Percentiles rank a stretch among this genome's conserved stretches.
phyloP scores from a whole-genome alignment of 805 yeast species.

The Zygosaccharomyces siamensis region DNA sequence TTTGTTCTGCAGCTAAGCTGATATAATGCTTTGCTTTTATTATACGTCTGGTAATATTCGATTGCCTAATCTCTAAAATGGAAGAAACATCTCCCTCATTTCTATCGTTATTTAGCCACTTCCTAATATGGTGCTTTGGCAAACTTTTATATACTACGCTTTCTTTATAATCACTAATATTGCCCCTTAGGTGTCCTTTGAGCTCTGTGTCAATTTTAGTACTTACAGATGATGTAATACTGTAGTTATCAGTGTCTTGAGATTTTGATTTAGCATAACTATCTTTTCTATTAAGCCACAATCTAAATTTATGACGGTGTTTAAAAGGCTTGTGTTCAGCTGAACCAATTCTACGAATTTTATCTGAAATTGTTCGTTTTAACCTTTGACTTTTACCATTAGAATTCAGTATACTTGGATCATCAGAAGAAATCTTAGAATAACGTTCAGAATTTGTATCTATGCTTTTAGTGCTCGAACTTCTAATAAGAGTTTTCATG shows the following conservation, averaged over 20 bases:
- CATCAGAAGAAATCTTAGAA: not conserved
- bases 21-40: constrained; percentile 13
- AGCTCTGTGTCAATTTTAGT: not conserved
- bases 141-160: not conserved
- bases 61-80: constrained; percentile 9
- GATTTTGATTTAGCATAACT: not conserved
- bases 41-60: constrained; percentile 14
- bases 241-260: not conserved
- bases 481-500: not conserved
- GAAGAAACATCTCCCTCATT: constrained; percentile 5
- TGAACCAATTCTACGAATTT: not conserved
- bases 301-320: not conserved
- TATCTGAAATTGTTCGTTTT: not conserved
- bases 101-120: constrained; percentile 8
- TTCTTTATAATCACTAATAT: not conserved
- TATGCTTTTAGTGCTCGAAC: not conserved
- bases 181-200: not conserved
- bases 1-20: constrained; percentile 12
- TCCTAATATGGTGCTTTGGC: constrained; percentile 5
- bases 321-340: not conserved
- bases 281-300: constrained; percentile 1
- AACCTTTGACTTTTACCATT: not conserved
- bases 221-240: constrained; percentile 1
- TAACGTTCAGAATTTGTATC: not conserved
- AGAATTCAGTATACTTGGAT: not conserved